phyloP scores from a whole-genome alignment of 257 asterid genomes.

The Cynanchum wilfordii region DNA sequence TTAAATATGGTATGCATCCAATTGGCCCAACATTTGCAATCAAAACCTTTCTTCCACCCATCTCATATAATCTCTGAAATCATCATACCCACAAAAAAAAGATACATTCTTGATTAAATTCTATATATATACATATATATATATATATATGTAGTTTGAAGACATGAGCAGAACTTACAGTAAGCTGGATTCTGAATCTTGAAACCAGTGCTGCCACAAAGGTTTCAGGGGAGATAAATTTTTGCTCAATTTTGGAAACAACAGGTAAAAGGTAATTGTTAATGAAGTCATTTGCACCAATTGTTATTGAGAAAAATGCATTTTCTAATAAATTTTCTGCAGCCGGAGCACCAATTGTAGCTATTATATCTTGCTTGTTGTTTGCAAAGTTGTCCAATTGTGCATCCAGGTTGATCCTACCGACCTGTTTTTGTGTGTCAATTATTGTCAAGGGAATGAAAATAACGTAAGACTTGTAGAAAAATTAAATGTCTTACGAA shows the following conservation, averaged over 20 bases:
- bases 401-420: constrained; percentile 68
- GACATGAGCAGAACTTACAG: constrained; percentile 25
- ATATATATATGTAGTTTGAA: too few species aligned
- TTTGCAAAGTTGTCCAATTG: constrained; percentile 74
- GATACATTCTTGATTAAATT: too few species aligned
- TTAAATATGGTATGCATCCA: constrained; percentile 75
- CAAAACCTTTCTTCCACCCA: constrained; percentile 54
- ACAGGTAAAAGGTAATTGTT: constrained; percentile 59
- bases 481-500: constrained; percentile 36
- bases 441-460: too few species aligned
- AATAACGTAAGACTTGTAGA: too few species aligned
- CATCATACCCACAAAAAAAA: neutral
- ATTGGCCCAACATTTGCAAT: constrained; percentile 75
- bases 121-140: too few species aligned
- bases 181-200: constrained; percentile 49
- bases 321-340: constrained; percentile 29
- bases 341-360: constrained; percentile 31
- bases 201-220: constrained; percentile 58
- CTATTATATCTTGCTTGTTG: constrained; percentile 50
- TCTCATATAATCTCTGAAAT: constrained; percentile 50
- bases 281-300: constrained; percentile 79
- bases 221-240: constrained; percentile 36
- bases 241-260: constrained; percentile 33
- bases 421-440: constrained; percentile 33
- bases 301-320: constrained; percentile 52